phyloP scores from a whole-genome alignment of 345 rosid species.

The Hibiscus tridactylites region DNA sequence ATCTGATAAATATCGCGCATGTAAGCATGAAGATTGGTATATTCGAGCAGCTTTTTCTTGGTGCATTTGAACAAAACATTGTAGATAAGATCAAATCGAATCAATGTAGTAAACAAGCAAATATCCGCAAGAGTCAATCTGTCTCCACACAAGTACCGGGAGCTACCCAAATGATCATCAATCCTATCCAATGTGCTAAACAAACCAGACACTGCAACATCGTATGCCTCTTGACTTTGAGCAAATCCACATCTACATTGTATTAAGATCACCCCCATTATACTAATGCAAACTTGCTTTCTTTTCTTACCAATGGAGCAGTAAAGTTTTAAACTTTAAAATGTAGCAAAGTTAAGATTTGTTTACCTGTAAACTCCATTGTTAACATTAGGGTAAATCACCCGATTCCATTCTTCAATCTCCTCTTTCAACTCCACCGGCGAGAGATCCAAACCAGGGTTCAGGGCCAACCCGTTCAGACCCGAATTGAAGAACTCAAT shows the following conservation, averaged over 20 bases:
- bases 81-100: conserved; percentile 74
- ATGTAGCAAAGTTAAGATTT: not conserved
- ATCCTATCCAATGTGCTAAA: conserved; percentile 47
- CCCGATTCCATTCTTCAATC: not conserved
- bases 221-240: conserved; percentile 80
- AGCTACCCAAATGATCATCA: not conserved
- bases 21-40: conserved; percentile 55
- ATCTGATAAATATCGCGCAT: conserved; percentile 78
- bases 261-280: not conserved
- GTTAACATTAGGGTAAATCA: conserved; percentile 1
- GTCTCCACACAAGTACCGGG: conserved; percentile 48
- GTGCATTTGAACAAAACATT: conserved; percentile 79
- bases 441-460: conserved; percentile 56
- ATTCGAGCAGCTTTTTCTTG: conserved; percentile 70
- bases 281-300: not conserved
- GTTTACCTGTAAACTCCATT: conserved; percentile 78
- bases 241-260: conserved; percentile 73
- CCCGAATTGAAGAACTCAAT: conserved; percentile 63
- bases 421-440: conserved; percentile 24
- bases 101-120: conserved; percentile 74
- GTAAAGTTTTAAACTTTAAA: not conserved
- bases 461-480: conserved; percentile 37
- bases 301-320: not conserved
- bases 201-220: conserved; percentile 50
- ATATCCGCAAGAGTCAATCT: conserved; percentile 50